Percentiles rank a stretch among this genome's conserved stretches.
These are phyloP conservation scores for Vachellia pachyceras DNA, from an alignment of 306 rosid species.

Conservation along the genomic window DNA sequence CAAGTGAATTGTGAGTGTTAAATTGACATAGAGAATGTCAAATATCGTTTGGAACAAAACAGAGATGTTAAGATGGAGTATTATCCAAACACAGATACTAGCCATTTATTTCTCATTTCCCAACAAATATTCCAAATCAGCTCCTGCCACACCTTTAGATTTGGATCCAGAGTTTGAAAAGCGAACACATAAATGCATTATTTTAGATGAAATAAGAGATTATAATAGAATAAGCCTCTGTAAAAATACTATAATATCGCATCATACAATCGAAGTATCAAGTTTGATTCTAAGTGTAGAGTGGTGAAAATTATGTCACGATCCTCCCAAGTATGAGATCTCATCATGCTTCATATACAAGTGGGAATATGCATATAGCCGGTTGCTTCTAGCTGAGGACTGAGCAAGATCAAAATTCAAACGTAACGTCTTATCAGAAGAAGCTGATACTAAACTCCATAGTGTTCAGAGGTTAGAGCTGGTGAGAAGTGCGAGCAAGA, in stretches of 20 bases:
- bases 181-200: not conserved
- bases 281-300: not conserved
- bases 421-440: not conserved
- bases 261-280: not conserved
- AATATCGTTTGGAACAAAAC: not conserved
- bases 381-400: not conserved
- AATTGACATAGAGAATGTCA: not conserved
- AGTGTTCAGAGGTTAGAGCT: not conserved
- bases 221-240: not conserved
- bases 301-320: not conserved
- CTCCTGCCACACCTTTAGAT: not conserved
- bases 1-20: not conserved
- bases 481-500: slow-evolving; percentile 55
- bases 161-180: not conserved
- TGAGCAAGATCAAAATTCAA: not conserved
- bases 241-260: not conserved
- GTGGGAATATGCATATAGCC: not conserved
- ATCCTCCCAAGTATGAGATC: not conserved
- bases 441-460: not conserved
- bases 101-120: not conserved
- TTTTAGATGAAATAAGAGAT: not conserved
- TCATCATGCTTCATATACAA: not conserved
- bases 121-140: not conserved
- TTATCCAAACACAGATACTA: not conserved
- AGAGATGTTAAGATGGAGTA: not conserved